Base-by-base conservation (phyloP, 306 rosid species). In the Prinsepia uniflora region DNA sequence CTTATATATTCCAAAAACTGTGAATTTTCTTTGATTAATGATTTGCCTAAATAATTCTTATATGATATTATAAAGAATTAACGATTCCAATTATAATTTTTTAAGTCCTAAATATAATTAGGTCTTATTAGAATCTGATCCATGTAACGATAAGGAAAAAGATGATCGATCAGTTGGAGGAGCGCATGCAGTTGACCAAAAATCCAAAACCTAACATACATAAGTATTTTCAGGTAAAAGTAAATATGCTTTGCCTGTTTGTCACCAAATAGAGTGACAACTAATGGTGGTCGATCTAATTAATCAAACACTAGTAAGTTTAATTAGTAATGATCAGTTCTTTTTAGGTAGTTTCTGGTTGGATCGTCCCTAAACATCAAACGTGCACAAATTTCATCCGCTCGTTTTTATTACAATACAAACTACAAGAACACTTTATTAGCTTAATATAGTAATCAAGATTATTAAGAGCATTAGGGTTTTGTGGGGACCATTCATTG, bases 351-450 rank as follows among this genome's bases (percentile, higher is more conserved):
- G 70, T 64, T n/a, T 78, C 80, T 30, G 81, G 81, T 75, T 78
- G 75, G 71, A 58, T 79, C 76, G 76, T 75, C 63, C 67, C 76
- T 63, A 62, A 83, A 78, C 78, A 73, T 73, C 77, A 82, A 62
- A 84, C 64, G 82, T 76, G 82, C 76, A 60, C 71, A 70, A 76
- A 62, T 72, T 78, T 73, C 84, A 67, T 76, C 96, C 90, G 84
- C 88, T 78, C 71, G 57, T 69, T 46, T 57, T 58, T 42, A 8
- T 1, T 71, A 59, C 1, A 6, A 70, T 75, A 83, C 78, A 71
- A 80, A 77, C 34, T 72, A 39, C 57, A 60, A 43, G 42, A 77
- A 34, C 69, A 62, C 65, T 73, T 60, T 74, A 72, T 30, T 30
- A 66, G 72, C 43, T 56, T 54, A 14, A 20, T 42, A 30, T 30